These are phyloP conservation scores for Suillus hirtellus DNA, from an alignment of 768 basidiomycete genomes.

Conservation along the genomic window DNA sequence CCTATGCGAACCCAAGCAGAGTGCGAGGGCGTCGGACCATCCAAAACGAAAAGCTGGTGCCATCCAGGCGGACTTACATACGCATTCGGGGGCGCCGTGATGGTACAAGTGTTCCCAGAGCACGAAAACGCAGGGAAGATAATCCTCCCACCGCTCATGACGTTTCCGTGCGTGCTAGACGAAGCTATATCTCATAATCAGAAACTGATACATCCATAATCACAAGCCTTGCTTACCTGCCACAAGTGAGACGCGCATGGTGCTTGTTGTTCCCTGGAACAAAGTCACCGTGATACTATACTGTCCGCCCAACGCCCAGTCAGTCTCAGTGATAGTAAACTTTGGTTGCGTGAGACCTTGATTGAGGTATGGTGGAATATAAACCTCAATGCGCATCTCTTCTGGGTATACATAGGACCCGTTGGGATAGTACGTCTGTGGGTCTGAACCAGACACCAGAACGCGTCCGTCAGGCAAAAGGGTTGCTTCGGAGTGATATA, in stretches of 20 bases:
- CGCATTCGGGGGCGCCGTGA: constrained; percentile 74
- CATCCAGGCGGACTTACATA: constrained; percentile 73
- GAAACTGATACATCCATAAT: background rate
- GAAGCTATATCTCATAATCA: constrained; percentile 44
- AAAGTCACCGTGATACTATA: constrained; percentile 52
- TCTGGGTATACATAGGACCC: constrained; percentile 56
- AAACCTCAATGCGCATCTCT: constrained; percentile 78
- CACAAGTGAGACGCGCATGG: constrained; percentile 62
- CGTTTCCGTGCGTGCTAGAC: constrained; percentile 77
- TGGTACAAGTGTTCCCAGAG: constrained; percentile 68
- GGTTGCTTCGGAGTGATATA: constrained; percentile 79
- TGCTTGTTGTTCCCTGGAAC: constrained; percentile 40
- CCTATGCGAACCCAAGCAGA: constrained; percentile 78
- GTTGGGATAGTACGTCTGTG: constrained; percentile 47
- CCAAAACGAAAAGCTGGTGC: constrained; percentile 75
- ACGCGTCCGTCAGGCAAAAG: constrained; percentile 76
- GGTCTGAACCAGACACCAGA: constrained; percentile 76
- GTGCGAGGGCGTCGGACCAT: constrained; percentile 76
- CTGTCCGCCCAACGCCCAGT: constrained; percentile 62
- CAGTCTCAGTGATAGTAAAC: constrained; percentile 56
- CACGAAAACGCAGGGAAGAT: constrained; percentile 75
- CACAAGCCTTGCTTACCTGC: constrained; percentile 46
- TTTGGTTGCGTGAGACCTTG: constrained; percentile 61
- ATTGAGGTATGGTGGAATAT: constrained; percentile 84
- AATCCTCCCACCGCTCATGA: constrained; percentile 66